Evolutionary conservation across 116 monocot genomes (phyloP).

Genomic region (Cymodocea nodosa): DNA sequence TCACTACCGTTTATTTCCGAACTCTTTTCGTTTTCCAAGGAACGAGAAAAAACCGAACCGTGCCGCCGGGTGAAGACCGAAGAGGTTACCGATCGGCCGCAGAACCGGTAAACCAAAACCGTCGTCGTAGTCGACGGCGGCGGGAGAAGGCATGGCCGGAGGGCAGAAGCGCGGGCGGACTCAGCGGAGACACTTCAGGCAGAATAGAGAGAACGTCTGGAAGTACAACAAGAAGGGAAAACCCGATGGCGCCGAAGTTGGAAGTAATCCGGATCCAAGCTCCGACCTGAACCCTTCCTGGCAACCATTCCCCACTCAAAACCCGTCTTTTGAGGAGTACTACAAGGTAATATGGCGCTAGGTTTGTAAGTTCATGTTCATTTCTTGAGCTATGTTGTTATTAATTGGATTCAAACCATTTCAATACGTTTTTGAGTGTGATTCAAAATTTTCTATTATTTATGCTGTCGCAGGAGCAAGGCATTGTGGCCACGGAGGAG

Average conservation of each 20-base stretch:
- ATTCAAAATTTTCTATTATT: not conserved
- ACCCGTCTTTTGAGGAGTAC: constrained; percentile 68
- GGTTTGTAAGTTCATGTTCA: not conserved
- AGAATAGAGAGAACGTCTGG: constrained; percentile 88
- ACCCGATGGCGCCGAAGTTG: constrained; percentile 11
- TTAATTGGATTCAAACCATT: no score
- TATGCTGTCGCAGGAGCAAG: constrained; percentile 47
- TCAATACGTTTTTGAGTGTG: no score
- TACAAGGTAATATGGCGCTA: constrained; percentile 51
- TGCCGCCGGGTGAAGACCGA: no score
- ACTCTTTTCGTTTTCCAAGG: no score
- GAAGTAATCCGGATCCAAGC: constrained; percentile 4
- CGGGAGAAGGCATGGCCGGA: constrained; percentile 34
- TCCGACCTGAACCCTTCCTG: constrained; percentile 25
- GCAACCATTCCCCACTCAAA: constrained; percentile 68
- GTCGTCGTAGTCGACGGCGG: not conserved
- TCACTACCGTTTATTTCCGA: no score
- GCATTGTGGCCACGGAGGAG: constrained; percentile 67
- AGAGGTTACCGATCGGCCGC: no score
- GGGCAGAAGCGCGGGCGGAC: constrained; percentile 90
- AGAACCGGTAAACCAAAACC: no score
- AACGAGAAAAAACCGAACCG: no score
- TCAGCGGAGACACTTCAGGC: constrained; percentile 85
- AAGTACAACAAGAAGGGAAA: constrained; percentile 44
- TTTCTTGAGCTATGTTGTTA: not conserved